Evolutionary conservation across 106 monocot species (phyloP).

Genomic region (Narthecium ossifragum): DNA sequence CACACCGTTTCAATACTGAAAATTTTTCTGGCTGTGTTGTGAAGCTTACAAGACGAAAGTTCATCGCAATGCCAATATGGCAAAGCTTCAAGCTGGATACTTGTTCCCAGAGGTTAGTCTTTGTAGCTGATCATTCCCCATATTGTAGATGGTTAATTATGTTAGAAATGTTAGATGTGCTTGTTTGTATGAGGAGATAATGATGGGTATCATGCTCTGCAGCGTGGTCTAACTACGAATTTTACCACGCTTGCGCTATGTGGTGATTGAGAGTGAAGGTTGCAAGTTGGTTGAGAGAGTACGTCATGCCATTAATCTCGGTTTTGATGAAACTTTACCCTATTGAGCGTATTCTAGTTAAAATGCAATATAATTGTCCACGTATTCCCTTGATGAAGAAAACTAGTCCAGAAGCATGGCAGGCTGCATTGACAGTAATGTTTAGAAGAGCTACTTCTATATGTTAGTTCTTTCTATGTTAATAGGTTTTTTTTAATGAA

Average conservation of each 20-base stretch:
- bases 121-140: neutral
- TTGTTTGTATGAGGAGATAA: neutral
- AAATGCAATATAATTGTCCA: too few species aligned
- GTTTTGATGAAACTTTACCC: too few species aligned
- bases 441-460: neutral
- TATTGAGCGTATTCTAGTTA: too few species aligned
- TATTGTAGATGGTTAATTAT: neutral
- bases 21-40: conserved; percentile 5
- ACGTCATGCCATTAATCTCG: too few species aligned
- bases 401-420: neutral
- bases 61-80: conserved; percentile 76
- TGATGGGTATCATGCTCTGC: neutral
- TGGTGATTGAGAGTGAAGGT: too few species aligned
- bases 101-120: conserved; percentile 79
- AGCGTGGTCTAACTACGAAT: too few species aligned
- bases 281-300: too few species aligned
- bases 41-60: conserved; percentile 79
- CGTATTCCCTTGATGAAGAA: too few species aligned
- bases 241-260: too few species aligned
- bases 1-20: too few species aligned
- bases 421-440: neutral
- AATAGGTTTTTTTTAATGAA: neutral
- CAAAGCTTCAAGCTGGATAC: conserved; percentile 90
- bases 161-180: neutral
- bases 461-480: neutral